Percentiles rank a stretch among this genome's conserved stretches.
These are phyloP conservation scores for Liquidambar formosana DNA, from an alignment of 164 flowering plant species.

Conservation along the genomic window DNA sequence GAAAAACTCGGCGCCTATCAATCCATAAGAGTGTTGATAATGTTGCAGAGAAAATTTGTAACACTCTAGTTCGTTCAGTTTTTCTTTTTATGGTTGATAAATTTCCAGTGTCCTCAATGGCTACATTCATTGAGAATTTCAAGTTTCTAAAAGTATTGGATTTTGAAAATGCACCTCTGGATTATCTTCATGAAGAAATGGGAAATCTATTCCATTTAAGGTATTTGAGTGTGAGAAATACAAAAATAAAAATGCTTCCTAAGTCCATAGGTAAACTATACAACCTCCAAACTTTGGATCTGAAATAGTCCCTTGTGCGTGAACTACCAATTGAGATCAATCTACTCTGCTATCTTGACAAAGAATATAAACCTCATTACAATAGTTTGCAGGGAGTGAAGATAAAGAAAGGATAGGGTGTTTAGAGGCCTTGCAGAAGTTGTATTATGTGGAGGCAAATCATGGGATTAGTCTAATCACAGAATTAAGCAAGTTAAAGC, in stretches of 20 bases:
- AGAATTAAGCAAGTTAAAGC: constrained; percentile 5
- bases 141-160: constrained; percentile 21
- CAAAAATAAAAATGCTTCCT: constrained; percentile 11
- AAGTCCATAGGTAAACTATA: constrained; percentile 9
- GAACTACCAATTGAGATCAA: constrained; percentile 11
- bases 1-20: constrained; percentile 12
- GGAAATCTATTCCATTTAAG: constrained; percentile 7
- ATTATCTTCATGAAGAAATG: constrained; percentile 4
- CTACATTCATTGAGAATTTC: background rate
- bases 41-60: background rate
- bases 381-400: background rate
- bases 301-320: constrained; percentile 7
- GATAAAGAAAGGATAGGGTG: background rate
- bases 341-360: constrained; percentile 5
- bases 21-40: background rate
- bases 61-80: background rate
- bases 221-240: constrained; percentile 13
- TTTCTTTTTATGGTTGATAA: background rate
- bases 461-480: background rate
- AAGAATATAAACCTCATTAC: no score
- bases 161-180: constrained; percentile 13
- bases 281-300: constrained; percentile 17
- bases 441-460: constrained; percentile 5
- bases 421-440: constrained; percentile 11
- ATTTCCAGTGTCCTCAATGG: background rate